These are phyloP conservation scores for Boeremia lycopersici DNA, from an alignment of 2,329 filamentous ascomycete species.

Conservation along the genomic window DNA sequence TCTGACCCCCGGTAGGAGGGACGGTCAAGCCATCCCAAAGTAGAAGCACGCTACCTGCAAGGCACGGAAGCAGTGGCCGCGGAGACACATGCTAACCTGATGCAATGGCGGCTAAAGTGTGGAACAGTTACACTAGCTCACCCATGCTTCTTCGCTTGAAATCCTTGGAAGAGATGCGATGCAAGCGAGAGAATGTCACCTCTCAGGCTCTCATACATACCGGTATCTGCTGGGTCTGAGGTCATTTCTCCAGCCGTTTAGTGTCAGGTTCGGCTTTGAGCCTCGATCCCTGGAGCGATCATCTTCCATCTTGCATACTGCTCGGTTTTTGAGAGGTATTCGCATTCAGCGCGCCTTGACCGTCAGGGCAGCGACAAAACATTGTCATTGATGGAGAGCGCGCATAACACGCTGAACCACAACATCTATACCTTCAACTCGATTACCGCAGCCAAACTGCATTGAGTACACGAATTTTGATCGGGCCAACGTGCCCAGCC, in stretches of 20 bases:
- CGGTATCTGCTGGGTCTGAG: background rate
- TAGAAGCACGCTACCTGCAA: conserved; percentile 2
- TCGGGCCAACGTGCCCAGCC: background rate
- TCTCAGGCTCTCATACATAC: background rate
- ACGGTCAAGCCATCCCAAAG: conserved; percentile 4
- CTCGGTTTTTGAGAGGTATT: background rate
- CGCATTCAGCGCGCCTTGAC: background rate
- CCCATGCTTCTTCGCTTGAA: background rate
- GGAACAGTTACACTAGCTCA: background rate
- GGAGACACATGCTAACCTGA: conserved; percentile 4
- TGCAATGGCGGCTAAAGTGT: conserved; percentile 3
- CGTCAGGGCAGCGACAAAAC: background rate
- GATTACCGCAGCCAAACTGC: background rate
- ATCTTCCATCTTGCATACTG: background rate
- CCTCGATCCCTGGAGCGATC: conserved; percentile 6
- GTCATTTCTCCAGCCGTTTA: background rate
- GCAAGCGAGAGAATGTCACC: background rate
- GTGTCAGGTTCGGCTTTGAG: background rate
- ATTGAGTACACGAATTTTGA: background rate
- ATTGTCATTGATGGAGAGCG: background rate
- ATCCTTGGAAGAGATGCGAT: background rate
- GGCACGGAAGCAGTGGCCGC: background rate
- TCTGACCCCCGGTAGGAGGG: conserved; percentile 3
- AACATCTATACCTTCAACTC: background rate
- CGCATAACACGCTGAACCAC: background rate